Percentiles rank a stretch among this genome's conserved stretches.
Evolutionary conservation across 2,329 filamentous ascomycete genomes (phyloP).

Genomic region (Sordariomycetes sp.): DNA sequence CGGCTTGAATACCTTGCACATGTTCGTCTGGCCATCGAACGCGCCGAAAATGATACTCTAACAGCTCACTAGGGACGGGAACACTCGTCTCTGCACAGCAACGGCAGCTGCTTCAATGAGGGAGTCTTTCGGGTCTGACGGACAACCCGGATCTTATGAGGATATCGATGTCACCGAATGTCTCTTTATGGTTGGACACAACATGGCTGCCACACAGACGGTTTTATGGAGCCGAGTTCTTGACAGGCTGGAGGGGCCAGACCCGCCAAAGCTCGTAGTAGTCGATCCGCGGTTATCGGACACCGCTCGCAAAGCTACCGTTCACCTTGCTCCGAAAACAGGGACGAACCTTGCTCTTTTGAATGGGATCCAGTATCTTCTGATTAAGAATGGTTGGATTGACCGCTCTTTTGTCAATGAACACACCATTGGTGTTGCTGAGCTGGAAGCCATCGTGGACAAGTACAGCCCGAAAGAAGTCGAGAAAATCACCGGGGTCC

Average conservation of each 20-base stretch:
- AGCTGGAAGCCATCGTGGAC: slow-evolving; percentile 13
- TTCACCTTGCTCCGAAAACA: slow-evolving; percentile 21
- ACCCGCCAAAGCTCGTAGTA: slow-evolving; percentile 23
- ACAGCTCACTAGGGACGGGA: slow-evolving; percentile 22
- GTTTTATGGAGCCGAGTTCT: slow-evolving; percentile 25
- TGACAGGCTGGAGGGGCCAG: slow-evolving; percentile 21
- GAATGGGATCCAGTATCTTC: slow-evolving; percentile 24
- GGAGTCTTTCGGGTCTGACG: slow-evolving; percentile 25
- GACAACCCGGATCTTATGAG: slow-evolving; percentile 23
- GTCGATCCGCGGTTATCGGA: slow-evolving; percentile 23
- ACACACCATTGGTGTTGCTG: slow-evolving; percentile 10
- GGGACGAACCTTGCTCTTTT: slow-evolving; percentile 26
- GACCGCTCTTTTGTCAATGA: slow-evolving; percentile 18
- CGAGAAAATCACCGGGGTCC: slow-evolving; percentile 23
- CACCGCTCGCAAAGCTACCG: slow-evolving; percentile 20
- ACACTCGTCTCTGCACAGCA: slow-evolving; percentile 26
- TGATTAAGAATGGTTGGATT: slow-evolving; percentile 24
- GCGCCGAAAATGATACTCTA: background rate
- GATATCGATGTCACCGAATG: slow-evolving; percentile 26
- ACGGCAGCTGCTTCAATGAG: slow-evolving; percentile 27
- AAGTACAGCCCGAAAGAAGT: slow-evolving; percentile 21
- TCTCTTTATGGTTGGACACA: slow-evolving; percentile 25
- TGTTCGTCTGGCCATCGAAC: slow-evolving; percentile 12
- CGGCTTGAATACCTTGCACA: slow-evolving; percentile 24
- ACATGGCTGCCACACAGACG: slow-evolving; percentile 24